Percentiles rank a stretch among this genome's conserved stretches.
Evolutionary conservation across 192 early-diverging fungal species (phyloP).

Genomic region (Obelidium mucronatum): DNA sequence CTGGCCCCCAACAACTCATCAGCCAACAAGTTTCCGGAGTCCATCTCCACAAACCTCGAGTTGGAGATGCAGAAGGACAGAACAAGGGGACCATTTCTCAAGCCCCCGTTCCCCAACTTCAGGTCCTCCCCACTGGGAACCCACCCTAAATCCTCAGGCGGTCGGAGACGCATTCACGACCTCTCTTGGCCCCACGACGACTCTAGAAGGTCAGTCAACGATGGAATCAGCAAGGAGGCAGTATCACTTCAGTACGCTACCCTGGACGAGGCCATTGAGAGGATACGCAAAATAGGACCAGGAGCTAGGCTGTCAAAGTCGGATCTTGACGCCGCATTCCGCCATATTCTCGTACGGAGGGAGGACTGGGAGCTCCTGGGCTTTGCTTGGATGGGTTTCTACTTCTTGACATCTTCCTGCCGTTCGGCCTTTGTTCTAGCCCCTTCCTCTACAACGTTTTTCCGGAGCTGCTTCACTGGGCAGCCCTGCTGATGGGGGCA

Average conservation of each 20-base stretch:
- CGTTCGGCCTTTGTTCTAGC: conserved; percentile 22
- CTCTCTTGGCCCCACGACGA: conserved; percentile 1
- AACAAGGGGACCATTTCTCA: not conserved
- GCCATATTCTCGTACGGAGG: conserved; percentile 2
- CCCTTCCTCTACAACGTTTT: conserved; percentile 30
- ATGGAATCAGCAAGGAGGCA: not conserved
- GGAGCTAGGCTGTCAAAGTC: conserved; percentile 6
- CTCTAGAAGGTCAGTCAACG: conserved; percentile 1
- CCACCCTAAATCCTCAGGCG: not conserved
- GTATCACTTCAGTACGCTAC: not conserved
- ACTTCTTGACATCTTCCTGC: conserved; percentile 8
- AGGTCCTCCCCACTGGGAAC: conserved; percentile 7
- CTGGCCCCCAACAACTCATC: not conserved
- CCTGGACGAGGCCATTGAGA: not conserved
- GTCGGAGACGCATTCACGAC: not conserved
- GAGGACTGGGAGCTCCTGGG: conserved; percentile 26
- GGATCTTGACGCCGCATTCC: conserved; percentile 14
- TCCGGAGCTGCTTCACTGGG: conserved; percentile 24
- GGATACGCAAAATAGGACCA: not conserved
- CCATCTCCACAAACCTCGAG: not conserved
- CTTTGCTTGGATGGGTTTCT: conserved; percentile 6
- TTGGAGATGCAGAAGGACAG: not conserved
- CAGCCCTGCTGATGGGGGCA: not conserved
- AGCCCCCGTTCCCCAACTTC: conserved; percentile 5
- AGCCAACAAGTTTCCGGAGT: not conserved